These are phyloP conservation scores for Suillus subalutaceus DNA, from an alignment of 768 basidiomycete species.

Conservation along the genomic window DNA sequence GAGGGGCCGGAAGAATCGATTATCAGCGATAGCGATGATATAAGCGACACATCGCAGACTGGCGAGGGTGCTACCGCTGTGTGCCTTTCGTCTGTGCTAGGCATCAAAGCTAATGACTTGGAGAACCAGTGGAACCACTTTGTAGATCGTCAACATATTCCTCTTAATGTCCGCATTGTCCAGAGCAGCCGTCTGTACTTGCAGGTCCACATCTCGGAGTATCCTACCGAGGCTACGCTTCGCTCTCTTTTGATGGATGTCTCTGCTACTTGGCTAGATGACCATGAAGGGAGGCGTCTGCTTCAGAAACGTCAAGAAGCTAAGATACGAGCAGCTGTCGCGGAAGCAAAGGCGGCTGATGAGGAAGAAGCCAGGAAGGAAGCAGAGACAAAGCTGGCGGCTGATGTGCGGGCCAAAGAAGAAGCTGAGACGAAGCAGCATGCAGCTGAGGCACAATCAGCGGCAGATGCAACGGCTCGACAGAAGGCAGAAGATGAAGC, in stretches of 20 bases:
- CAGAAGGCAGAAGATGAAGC: neutral
- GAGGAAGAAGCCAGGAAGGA: neutral
- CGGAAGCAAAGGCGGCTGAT: neutral
- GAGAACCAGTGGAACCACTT: constrained; percentile 1
- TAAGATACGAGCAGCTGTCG: neutral
- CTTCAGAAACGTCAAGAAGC: neutral
- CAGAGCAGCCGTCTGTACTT: neutral
- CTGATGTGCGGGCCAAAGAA: neutral
- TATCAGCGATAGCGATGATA: neutral
- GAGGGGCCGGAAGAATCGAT: neutral
- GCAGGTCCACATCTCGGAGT: neutral
- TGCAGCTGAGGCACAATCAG: neutral
- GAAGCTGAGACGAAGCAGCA: neutral
- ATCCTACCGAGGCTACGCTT: neutral
- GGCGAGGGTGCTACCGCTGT: neutral
- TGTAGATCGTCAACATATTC: neutral
- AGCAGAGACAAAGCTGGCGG: neutral
- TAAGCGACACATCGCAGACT: neutral
- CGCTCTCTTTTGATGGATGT: constrained; percentile 1
- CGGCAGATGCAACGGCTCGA: neutral
- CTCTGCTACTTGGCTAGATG: neutral
- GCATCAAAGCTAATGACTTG: neutral
- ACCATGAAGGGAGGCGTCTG: neutral
- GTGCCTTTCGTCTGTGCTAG: neutral
- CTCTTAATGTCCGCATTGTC: neutral